phyloP scores from a whole-genome alignment of 2,329 filamentous ascomycete species.

The Colletotrichum sp. region DNA sequence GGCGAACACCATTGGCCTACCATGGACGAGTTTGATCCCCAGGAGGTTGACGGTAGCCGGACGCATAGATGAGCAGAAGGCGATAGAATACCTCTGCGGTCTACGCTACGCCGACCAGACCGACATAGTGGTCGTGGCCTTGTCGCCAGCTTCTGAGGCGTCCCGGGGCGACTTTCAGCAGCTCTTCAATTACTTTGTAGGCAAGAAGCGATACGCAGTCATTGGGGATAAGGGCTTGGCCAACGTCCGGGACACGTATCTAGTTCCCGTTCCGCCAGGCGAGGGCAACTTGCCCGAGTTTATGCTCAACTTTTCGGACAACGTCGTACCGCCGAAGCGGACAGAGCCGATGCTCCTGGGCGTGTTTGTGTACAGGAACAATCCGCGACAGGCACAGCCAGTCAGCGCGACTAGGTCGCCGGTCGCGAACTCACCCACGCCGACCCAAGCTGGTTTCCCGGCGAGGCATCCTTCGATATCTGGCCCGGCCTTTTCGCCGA shows the following conservation, averaged over 20 bases:
- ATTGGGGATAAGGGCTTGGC: constrained; percentile 76
- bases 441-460: constrained; percentile 37
- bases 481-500: constrained; percentile 57
- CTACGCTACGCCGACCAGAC: constrained; percentile 82
- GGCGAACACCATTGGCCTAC: constrained; percentile 53
- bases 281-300: constrained; percentile 79
- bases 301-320: constrained; percentile 85
- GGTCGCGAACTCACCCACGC: constrained; percentile 34
- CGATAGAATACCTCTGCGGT: constrained; percentile 89
- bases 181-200: constrained; percentile 87
- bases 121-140: constrained; percentile 81
- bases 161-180: constrained; percentile 70
- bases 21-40: constrained; percentile 80
- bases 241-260: constrained; percentile 87
- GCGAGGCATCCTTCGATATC: constrained; percentile 53
- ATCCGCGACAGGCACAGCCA: constrained; percentile 42
- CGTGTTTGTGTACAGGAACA: constrained; percentile 82
- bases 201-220: constrained; percentile 85
- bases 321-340: constrained; percentile 74
- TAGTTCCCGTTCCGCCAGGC: constrained; percentile 83
- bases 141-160: constrained; percentile 68
- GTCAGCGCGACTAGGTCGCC: constrained; percentile 26
- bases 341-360: constrained; percentile 81
- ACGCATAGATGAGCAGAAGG: constrained; percentile 81
- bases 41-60: constrained; percentile 74